Conservation (phyloP, 305 asterid species). For the Fraxinus paxiana region DNA sequence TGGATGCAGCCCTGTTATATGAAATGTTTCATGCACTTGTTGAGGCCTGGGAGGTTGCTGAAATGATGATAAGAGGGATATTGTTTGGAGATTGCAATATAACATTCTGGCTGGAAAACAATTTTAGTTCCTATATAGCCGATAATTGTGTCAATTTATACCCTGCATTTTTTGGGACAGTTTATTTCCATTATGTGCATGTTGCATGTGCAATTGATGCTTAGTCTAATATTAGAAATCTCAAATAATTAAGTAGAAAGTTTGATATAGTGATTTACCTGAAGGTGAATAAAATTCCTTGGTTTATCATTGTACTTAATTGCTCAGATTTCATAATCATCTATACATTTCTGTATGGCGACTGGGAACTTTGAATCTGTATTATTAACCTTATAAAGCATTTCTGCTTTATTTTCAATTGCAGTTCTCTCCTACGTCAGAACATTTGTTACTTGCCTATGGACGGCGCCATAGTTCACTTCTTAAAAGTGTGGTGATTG, state of each 20-base stretch:
- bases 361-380: not conserved
- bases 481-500: constrained; percentile 85
- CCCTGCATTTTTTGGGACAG: not conserved
- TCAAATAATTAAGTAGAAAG: not conserved
- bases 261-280: not conserved
- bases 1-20: not conserved
- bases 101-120: not conserved
- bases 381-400: not conserved
- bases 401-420: constrained; percentile 20
- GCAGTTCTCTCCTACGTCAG: constrained; percentile 98
- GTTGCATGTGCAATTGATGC: not conserved
- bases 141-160: not conserved
- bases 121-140: not conserved
- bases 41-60: not conserved
- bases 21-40: not conserved
- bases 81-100: not conserved
- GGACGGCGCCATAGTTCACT: constrained; percentile 95
- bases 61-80: not conserved
- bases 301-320: not conserved
- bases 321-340: not conserved
- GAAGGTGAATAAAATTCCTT: not conserved
- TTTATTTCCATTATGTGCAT: not conserved
- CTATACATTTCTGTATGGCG: not conserved
- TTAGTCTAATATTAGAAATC: not conserved
- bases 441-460: constrained; percentile 88